Conservation (phyloP, 1,284 basidiomycete genomes). For the Exobasidium cylindrosporum region DNA sequence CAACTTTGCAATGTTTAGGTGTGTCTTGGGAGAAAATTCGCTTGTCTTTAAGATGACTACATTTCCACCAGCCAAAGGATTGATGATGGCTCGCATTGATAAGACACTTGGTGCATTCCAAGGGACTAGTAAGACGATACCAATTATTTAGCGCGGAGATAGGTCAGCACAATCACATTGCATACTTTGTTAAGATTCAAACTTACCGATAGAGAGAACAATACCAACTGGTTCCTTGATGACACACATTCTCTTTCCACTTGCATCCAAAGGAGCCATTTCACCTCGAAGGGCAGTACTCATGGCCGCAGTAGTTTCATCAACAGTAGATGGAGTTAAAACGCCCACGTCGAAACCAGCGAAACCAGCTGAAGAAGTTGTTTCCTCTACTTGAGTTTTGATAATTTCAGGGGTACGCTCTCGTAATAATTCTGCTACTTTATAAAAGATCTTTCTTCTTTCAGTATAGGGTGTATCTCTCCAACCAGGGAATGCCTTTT, state of each 20-base stretch:
- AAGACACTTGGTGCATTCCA: slow-evolving; percentile 53
- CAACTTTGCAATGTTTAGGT: slow-evolving; percentile 60
- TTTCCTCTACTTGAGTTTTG: slow-evolving; percentile 26
- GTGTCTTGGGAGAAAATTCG: slow-evolving; percentile 62
- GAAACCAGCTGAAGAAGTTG: slow-evolving; percentile 27
- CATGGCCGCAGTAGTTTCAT: slow-evolving; percentile 22
- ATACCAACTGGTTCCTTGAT: slow-evolving; percentile 30
- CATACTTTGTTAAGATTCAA: too few relatives aligned
- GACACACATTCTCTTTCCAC: slow-evolving; percentile 29
- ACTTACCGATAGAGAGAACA: slow-evolving; percentile 4
- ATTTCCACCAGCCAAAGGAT: slow-evolving; percentile 66
- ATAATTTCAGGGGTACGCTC: slow-evolving; percentile 28
- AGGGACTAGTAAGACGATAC: slow-evolving; percentile 18
- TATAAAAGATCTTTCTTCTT: slow-evolving; percentile 32
- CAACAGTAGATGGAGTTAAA: slow-evolving; percentile 21
- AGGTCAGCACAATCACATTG: too few relatives aligned
- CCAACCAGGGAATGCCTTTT: slow-evolving; percentile 27
- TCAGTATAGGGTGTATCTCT: slow-evolving; percentile 24
- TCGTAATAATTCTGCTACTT: slow-evolving; percentile 22
- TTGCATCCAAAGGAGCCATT: slow-evolving; percentile 21
- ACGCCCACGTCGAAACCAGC: slow-evolving; percentile 33
- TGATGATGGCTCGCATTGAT: slow-evolving; percentile 59
- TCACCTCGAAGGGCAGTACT: slow-evolving; percentile 27
- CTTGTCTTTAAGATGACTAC: slow-evolving; percentile 66
- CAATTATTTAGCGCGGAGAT: too few relatives aligned